Conservation (phyloP, 441 rosid genomes). For the Adansonia madagascariensis region DNA sequence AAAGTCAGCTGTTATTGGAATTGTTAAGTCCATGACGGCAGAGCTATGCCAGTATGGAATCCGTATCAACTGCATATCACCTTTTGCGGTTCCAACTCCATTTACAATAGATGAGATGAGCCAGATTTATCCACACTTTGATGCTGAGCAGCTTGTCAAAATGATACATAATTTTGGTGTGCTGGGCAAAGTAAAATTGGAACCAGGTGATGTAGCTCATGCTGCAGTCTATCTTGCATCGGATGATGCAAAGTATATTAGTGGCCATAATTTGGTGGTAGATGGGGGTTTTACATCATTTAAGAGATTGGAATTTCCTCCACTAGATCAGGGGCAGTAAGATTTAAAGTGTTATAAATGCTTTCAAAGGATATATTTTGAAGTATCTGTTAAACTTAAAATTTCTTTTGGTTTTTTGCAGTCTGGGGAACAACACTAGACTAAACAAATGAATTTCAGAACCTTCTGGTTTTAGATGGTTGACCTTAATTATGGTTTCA, state of each 20-base stretch:
- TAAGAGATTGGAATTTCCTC: constrained; percentile 56
- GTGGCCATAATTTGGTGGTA: constrained; percentile 68
- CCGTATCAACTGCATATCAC: constrained; percentile 77
- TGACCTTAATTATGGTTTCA: not conserved
- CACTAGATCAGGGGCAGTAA: constrained; percentile 48
- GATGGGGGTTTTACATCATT: constrained; percentile 86
- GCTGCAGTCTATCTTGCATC: constrained; percentile 87
- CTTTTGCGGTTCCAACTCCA: constrained; percentile 65
- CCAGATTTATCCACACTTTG: constrained; percentile 43
- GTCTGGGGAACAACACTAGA: not conserved
- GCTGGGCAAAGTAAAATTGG: constrained; percentile 57
- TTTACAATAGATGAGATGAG: constrained; percentile 61
- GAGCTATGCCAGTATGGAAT: constrained; percentile 68
- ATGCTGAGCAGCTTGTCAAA: constrained; percentile 36
- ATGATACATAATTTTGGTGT: constrained; percentile 51
- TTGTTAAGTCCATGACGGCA: constrained; percentile 64
- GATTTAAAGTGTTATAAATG: constrained; percentile 16
- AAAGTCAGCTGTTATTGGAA: constrained; percentile 60
- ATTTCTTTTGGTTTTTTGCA: constrained; percentile 12
- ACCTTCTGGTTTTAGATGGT: constrained; percentile 16
- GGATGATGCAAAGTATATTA: constrained; percentile 47
- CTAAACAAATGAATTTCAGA: not conserved
- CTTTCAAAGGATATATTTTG: not conserved
- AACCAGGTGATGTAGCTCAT: constrained; percentile 70
- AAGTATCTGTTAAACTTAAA: not conserved